Conservation (phyloP, 2,329 filamentous ascomycete species). For the Eutypa lata region DNA sequence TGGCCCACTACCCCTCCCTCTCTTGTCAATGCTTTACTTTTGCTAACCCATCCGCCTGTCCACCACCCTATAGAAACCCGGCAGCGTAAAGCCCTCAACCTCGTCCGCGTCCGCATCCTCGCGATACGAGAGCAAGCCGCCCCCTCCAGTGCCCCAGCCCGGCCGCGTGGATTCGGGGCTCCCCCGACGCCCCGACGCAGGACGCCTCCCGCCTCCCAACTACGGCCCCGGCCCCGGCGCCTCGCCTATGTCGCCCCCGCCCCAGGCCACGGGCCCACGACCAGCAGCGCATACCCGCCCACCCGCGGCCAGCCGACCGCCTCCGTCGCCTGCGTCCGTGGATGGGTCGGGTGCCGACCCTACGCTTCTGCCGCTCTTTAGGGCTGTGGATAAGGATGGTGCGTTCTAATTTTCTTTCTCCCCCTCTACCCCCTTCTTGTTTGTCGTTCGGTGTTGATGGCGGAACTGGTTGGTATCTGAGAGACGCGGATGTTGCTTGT, state of each 20-base stretch:
- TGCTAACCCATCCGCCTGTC: background rate
- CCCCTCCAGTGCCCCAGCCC: conserved; percentile 38
- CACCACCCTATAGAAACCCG: conserved; percentile 8
- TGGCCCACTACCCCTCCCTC: conserved; percentile 3
- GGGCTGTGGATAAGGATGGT: conserved; percentile 86
- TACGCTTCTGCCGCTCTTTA: conserved; percentile 80
- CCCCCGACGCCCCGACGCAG: conserved; percentile 19
- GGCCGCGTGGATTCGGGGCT: conserved; percentile 25
- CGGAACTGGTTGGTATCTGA: too few relatives aligned
- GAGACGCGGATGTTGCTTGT: too few relatives aligned
- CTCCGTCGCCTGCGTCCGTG: conserved; percentile 60
- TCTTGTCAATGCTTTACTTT: too few relatives aligned
- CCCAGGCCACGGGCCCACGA: conserved; percentile 39
- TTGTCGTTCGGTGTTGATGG: too few relatives aligned
- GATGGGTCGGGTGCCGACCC: conserved; percentile 55
- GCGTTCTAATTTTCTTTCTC: conserved; percentile 23
- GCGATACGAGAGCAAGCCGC: conserved; percentile 49
- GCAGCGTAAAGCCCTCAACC: background rate
- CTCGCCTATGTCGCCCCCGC: conserved; percentile 48
- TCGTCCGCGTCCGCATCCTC: conserved; percentile 23
- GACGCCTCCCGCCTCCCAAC: conserved; percentile 16
- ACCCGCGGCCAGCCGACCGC: conserved; percentile 57
- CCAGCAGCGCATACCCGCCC: conserved; percentile 47
- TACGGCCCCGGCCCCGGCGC: conserved; percentile 6
- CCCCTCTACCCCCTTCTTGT: background rate